A percentile compares a stretch with the other conserved stretches of the same genome.
These are phyloP conservation scores for Aspergillus ellipticus DNA, from an alignment of 495 filamentous ascomycete species.

Conservation along the genomic window DNA sequence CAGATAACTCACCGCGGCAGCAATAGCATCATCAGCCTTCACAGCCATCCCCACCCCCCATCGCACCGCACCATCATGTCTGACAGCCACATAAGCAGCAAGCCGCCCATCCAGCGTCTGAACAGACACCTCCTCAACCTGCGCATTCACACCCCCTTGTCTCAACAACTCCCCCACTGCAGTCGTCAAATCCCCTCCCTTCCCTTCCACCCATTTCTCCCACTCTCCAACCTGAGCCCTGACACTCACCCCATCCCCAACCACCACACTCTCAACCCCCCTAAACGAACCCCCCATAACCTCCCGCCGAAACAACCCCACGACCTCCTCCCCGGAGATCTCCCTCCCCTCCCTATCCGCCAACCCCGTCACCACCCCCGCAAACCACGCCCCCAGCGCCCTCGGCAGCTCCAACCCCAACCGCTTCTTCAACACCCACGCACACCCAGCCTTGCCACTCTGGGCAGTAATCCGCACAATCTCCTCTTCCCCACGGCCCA, in stretches of 20 bases:
- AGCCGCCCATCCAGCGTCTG: neutral
- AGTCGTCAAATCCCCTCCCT: neutral
- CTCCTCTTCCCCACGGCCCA: conserved; percentile 83
- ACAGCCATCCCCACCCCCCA: neutral
- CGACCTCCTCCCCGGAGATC: neutral
- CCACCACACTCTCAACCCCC: too few species aligned
- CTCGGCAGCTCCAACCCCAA: conserved; percentile 55
- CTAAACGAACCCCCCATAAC: too few species aligned
- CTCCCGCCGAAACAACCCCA: too few species aligned
- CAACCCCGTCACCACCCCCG: neutral
- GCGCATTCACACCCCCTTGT: neutral
- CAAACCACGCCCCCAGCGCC: neutral
- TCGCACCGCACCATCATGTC: neutral
- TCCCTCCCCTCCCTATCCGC: neutral
- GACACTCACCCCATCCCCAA: neutral
- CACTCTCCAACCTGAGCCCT: neutral
- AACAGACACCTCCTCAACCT: neutral
- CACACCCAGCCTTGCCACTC: conserved; percentile 80
- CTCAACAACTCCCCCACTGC: neutral
- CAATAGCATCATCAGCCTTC: neutral
- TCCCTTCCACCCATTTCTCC: neutral
- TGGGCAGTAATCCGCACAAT: conserved; percentile 90
- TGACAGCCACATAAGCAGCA: neutral
- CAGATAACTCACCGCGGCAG: neutral
- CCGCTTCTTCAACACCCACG: conserved; percentile 59